A percentile compares a stretch with the other conserved stretches of the same genome.
Conservation (phyloP, 2,329 filamentous ascomycete genomes). For the Fusarium mundagurra region DNA sequence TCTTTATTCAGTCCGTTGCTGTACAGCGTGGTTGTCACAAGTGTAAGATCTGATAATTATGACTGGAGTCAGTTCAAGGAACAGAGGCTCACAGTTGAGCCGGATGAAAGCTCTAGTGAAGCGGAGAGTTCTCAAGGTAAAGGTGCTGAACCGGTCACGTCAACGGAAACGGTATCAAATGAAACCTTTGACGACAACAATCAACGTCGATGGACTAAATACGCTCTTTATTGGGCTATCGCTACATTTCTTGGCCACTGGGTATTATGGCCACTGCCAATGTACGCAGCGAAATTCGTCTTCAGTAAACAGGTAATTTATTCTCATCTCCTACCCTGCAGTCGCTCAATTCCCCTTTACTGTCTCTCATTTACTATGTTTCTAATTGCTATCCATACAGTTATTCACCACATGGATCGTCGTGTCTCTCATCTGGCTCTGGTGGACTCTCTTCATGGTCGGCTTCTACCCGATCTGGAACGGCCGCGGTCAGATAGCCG, state of each 20-base stretch:
- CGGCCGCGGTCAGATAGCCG: background rate
- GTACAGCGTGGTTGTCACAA: background rate
- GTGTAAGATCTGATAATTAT: background rate
- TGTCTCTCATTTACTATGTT: background rate
- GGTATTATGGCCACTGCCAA: background rate
- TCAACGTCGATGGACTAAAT: background rate
- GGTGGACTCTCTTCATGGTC: background rate
- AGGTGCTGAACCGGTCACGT: fast-evolving
- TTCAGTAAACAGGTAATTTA: background rate
- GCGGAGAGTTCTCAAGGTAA: fast-evolving
- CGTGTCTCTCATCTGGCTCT: background rate
- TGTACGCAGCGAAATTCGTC: background rate
- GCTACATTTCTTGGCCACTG: background rate
- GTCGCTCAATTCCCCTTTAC: background rate
- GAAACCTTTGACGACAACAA: fast-evolving
- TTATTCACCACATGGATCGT: background rate
- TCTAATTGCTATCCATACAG: background rate
- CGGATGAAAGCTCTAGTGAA: fast-evolving
- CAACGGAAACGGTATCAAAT: background rate
- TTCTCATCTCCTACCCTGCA: background rate
- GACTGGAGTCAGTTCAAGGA: background rate
- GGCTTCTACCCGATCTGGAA: background rate
- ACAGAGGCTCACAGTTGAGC: background rate
- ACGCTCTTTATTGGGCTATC: background rate
- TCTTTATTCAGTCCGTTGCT: background rate